These are phyloP conservation scores for Phytophthora citricola DNA, from an alignment of 352 stramenopile species.

Conservation along the genomic window DNA sequence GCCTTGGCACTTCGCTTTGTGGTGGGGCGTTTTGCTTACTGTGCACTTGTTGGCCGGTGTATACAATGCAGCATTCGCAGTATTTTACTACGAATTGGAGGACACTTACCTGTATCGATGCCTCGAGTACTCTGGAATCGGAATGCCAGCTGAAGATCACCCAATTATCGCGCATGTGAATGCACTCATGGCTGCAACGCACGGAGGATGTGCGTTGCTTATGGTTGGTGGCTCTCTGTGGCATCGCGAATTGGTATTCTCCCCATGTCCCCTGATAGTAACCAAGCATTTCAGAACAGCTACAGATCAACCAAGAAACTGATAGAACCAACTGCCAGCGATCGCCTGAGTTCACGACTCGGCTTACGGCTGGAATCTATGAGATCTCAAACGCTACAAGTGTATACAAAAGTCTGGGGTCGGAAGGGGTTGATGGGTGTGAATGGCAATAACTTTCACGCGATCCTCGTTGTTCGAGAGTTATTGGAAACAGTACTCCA, in stretches of 20 bases:
- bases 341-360: constrained; percentile 1
- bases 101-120: background rate
- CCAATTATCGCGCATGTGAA: constrained; percentile 2
- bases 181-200: background rate
- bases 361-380: background rate
- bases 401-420: constrained; percentile 19
- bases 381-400: constrained; percentile 1
- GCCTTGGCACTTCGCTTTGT: background rate
- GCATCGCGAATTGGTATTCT: background rate
- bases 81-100: constrained; percentile 2
- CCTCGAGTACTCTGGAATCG: constrained; percentile 5
- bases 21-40: background rate
- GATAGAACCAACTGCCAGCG: background rate
- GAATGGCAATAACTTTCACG: constrained; percentile 31
- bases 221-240: background rate
- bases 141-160: background rate
- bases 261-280: background rate
- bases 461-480: constrained; percentile 25
- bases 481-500: constrained; percentile 38
- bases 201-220: background rate
- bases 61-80: background rate
- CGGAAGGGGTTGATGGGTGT: constrained; percentile 23
- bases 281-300: background rate
- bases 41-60: background rate
- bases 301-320: background rate